Base-by-base conservation (phyloP, 345 rosid genomes). In the Euclidium syriacum region DNA sequence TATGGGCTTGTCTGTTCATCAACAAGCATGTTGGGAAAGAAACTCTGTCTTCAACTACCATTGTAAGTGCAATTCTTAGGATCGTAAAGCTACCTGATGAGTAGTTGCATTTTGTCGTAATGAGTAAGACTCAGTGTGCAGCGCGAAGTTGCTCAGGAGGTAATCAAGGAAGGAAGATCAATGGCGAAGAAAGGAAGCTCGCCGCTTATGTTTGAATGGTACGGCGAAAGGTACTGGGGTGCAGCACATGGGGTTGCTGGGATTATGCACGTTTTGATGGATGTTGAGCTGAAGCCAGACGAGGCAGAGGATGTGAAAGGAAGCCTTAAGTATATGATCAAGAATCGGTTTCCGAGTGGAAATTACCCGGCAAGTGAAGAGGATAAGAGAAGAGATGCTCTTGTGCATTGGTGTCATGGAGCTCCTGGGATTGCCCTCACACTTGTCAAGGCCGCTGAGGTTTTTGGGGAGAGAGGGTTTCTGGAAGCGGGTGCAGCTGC, bases 371-470 rank as follows among this genome's bases (percentile, higher is more conserved):
- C 78, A 12, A 81, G 83, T 46, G 84, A 80, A 78, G 74, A 74
- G 34, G 87, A 73, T 46, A 67, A 41, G 48, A 58, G 55, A 41
- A 44, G 27, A 36, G 84, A 82, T 62, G 23, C 32, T 64, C 94
- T 86, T 62, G 87, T 80, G 59, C 89, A 83, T 62, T 83, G 89
- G 89, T 86, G 89, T 59, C 94, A 83, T 77, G 94, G 92, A 40
- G 89, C 89, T 64, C 89, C 87, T 22, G 92, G 92, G 49, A 29
- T 81, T 38, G 83, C 80, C 43, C 79, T 85, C 70, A 81, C 92
- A 35, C 82, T 81, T 49, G 82, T 58, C 36, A 86, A 86, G 55
- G 87, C 89, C 0, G 87, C 85, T 65, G 67, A 83, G 92, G 85
- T 83, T 10, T 83, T 79, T 47, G 77, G 77, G 64, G 94, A 83